Conservation (phyloP, 2,329 filamentous ascomycete species). For the Arthrobotrys megalospora region DNA sequence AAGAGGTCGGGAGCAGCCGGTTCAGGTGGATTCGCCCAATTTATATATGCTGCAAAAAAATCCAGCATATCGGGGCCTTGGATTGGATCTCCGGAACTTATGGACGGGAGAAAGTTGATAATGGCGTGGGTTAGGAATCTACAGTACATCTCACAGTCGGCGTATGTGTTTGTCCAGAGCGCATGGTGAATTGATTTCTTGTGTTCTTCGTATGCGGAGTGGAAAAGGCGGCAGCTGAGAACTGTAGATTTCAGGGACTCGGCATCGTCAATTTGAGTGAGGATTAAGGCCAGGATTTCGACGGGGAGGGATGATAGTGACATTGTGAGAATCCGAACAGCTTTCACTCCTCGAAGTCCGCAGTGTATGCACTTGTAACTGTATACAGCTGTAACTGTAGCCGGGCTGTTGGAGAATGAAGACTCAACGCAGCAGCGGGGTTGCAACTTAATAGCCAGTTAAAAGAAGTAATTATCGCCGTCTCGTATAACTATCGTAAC, state of each 20-base stretch:
- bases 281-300: conserved; percentile 26
- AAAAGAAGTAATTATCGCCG: no score
- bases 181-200: conserved; percentile 18
- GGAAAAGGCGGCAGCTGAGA: neutral
- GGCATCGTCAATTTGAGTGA: conserved; percentile 20
- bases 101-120: neutral
- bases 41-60: conserved; percentile 14
- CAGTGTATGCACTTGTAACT: no score
- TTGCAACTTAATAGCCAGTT: neutral
- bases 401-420: conserved; percentile 6
- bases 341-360: no score
- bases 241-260: neutral
- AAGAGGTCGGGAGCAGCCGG: neutral
- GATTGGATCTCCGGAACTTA: neutral
- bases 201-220: neutral
- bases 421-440: neutral
- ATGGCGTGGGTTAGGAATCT: conserved; percentile 23
- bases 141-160: conserved; percentile 8
- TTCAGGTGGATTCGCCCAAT: conserved; percentile 3
- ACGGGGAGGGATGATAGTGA: neutral
- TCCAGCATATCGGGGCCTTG: neutral
- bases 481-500: no score
- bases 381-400: no score
- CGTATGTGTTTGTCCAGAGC: conserved; percentile 11
- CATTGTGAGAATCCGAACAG: neutral